Evolutionary conservation across 1,284 basidiomycete species (phyloP).

Genomic region (Moesziomyces sp.): DNA sequence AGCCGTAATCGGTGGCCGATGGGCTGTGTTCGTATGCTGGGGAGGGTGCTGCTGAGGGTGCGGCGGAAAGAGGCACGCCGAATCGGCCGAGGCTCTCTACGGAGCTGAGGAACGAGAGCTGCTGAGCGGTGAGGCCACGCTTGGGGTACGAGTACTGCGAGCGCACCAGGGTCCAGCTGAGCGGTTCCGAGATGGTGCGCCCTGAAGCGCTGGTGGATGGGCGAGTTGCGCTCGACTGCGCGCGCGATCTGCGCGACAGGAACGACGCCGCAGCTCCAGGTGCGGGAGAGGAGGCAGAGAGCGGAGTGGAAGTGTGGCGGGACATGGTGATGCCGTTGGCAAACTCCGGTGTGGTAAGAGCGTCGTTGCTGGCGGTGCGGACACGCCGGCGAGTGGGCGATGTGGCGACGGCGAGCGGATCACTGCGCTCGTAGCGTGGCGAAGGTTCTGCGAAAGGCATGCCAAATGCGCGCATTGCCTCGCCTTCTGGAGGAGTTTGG

Average conservation of each 20-base stretch:
- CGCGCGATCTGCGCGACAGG: conserved; percentile 7
- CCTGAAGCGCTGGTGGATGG: conserved; percentile 4
- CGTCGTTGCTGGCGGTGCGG: conserved; percentile 11
- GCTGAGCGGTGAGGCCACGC: conserved; percentile 32
- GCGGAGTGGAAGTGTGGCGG: conserved; percentile 22
- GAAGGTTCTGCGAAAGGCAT: conserved; percentile 15
- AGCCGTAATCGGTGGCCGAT: conserved; percentile 25
- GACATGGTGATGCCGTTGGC: conserved; percentile 26
- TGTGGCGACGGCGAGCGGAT: conserved; percentile 8
- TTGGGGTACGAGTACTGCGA: conserved; percentile 44
- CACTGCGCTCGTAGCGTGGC: conserved; percentile 17
- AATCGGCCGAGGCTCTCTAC: conserved; percentile 47
- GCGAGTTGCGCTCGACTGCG: conserved; percentile 11
- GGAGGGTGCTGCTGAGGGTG: conserved; percentile 3
- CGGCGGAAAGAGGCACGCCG: conserved; percentile 16
- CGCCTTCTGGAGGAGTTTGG: conserved; percentile 1
- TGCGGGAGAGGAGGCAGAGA: conserved; percentile 8
- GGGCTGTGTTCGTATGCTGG: conserved; percentile 22
- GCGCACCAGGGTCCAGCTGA: conserved; percentile 39
- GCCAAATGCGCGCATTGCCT: neutral
- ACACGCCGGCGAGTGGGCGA: conserved; percentile 1
- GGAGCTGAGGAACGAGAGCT: conserved; percentile 44
- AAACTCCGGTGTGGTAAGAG: conserved; percentile 5
- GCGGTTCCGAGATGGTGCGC: conserved; percentile 37
- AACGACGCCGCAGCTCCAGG: conserved; percentile 4